Evolutionary conservation across 352 stramenopile species (phyloP).

Genomic region (Globisporangium paddicum): DNA sequence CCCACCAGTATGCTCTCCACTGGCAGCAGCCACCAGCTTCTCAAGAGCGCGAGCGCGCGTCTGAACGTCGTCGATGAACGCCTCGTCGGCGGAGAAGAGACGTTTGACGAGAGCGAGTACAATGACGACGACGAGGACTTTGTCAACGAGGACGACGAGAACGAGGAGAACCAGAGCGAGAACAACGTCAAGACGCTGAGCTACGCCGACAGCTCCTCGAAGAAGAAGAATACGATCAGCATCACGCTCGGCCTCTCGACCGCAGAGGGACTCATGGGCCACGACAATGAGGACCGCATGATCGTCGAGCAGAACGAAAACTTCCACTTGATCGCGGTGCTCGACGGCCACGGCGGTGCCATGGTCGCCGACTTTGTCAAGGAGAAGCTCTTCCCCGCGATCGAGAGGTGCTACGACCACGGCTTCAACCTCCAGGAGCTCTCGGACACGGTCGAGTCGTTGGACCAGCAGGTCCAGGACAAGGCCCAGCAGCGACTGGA

Average conservation of each 20-base stretch:
- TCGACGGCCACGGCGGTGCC: constrained; percentile 68
- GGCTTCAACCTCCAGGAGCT: constrained; percentile 30
- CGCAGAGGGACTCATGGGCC: constrained; percentile 42
- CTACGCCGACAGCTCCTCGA: background rate
- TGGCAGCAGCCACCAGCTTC: background rate
- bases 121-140: background rate
- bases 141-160: background rate
- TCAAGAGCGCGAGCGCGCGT: background rate
- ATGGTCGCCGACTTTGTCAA: constrained; percentile 58
- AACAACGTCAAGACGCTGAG: background rate
- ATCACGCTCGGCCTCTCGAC: constrained; percentile 37
- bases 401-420: constrained; percentile 37
- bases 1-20: background rate
- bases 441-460: constrained; percentile 32
- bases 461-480: constrained; percentile 43
- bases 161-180: constrained; percentile 9
- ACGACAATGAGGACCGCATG: constrained; percentile 65
- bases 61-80: background rate
- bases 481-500: constrained; percentile 35
- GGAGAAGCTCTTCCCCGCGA: constrained; percentile 31
- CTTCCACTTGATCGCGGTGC: constrained; percentile 66
- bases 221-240: constrained; percentile 31
- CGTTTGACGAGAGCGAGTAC: constrained; percentile 13
- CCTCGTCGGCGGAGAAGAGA: background rate
- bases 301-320: constrained; percentile 41